Evolutionary conservation across 768 basidiomycete species (phyloP).

Genomic region (Macrolepiota albuminosa): DNA sequence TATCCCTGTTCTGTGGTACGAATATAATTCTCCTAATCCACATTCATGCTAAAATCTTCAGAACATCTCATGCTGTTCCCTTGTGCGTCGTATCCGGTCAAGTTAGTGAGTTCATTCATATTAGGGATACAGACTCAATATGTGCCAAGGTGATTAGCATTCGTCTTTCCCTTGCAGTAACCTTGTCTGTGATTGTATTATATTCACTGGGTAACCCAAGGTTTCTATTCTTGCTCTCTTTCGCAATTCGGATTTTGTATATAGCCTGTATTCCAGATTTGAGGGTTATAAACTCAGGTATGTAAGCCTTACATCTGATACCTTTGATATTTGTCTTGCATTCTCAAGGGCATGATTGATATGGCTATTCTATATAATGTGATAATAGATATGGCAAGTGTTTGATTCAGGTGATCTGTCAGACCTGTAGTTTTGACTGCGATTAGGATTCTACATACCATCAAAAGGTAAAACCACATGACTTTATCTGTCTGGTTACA

Average conservation of each 20-base stretch:
- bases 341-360: background rate
- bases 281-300: no score
- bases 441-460: no score
- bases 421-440: no score
- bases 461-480: no score
- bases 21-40: background rate
- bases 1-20: background rate
- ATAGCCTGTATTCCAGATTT: no score
- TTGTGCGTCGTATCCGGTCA: background rate
- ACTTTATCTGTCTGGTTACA: no score
- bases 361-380: background rate
- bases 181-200: no score
- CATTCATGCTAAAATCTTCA: background rate
- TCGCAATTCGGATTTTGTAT: no score
- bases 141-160: background rate
- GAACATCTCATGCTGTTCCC: background rate
- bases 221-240: no score
- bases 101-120: background rate
- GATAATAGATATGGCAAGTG: background rate
- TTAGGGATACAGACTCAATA: background rate
- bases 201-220: no score
- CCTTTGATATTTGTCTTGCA: background rate
- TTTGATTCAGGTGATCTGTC: background rate
- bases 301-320: no score
- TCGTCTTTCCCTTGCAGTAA: background rate